Percentiles rank a stretch among this genome's conserved stretches.
phyloP scores from a whole-genome alignment of 1,284 basidiomycete genomes.

The Apiotrichum gamsii region DNA sequence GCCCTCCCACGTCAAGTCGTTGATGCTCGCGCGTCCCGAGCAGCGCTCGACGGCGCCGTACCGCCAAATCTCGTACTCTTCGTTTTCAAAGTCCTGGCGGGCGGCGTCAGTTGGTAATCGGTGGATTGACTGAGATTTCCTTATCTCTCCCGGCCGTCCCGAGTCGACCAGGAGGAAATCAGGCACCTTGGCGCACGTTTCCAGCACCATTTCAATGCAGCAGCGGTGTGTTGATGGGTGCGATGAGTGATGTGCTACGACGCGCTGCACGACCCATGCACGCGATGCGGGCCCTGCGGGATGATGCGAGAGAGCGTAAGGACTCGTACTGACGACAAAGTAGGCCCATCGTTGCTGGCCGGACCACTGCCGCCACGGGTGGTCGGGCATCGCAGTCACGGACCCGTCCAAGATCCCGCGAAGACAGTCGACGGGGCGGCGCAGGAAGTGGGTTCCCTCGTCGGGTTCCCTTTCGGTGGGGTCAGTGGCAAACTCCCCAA shows the following conservation, averaged over 20 bases:
- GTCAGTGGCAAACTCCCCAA: too few relatives aligned
- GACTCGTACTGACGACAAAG: slow-evolving; percentile 8
- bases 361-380: slow-evolving; percentile 6
- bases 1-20: slow-evolving; percentile 9
- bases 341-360: slow-evolving; percentile 10
- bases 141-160: too few relatives aligned
- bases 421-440: slow-evolving; percentile 7
- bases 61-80: slow-evolving; percentile 13
- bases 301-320: too few relatives aligned
- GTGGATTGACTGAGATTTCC: too few relatives aligned
- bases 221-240: too few relatives aligned
- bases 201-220: too few relatives aligned
- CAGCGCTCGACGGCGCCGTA: slow-evolving; percentile 5
- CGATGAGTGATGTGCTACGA: too few relatives aligned
- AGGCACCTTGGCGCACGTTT: too few relatives aligned
- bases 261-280: too few relatives aligned
- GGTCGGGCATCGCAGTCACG: slow-evolving; percentile 1
- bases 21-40: slow-evolving; percentile 6
- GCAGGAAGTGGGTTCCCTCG: slow-evolving; percentile 2
- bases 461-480: not conserved
- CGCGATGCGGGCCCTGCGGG: too few relatives aligned
- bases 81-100: slow-evolving; percentile 8
- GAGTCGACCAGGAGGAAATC: too few relatives aligned
- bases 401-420: slow-evolving; percentile 3
- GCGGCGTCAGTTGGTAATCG: too few relatives aligned